Percentiles rank a stretch among this genome's conserved stretches.
Conservation (phyloP, 257 asterid species). For the Solanum piurae region DNA sequence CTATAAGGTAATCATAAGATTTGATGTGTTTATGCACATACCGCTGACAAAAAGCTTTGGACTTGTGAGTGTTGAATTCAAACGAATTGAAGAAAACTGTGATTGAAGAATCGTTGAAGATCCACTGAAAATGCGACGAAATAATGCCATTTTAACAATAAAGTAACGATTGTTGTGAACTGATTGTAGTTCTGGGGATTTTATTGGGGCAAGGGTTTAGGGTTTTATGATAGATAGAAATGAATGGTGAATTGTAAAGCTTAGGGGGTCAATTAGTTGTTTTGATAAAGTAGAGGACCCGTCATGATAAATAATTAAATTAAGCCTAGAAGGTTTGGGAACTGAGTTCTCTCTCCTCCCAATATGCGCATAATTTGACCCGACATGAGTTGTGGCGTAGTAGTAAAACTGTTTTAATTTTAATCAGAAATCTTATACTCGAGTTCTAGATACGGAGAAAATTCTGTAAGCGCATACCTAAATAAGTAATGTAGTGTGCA, state of each 20-base stretch:
- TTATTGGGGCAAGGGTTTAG: not conserved
- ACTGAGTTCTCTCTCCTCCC: not conserved
- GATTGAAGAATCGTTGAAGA: constrained; percentile 30
- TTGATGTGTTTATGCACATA: constrained; percentile 12
- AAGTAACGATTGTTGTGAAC: not conserved
- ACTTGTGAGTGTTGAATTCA: constrained; percentile 59
- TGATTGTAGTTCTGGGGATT: not conserved
- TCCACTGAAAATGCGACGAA: constrained; percentile 38
- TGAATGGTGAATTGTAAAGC: not conserved
- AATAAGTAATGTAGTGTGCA: no score
- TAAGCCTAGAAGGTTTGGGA: not conserved
- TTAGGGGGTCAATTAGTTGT: not conserved
- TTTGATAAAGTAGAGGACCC: not conserved
- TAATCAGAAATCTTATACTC: rapidly evolving
- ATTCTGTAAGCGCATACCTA: not conserved
- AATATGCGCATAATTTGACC: not conserved
- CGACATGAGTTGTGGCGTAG: rapidly evolving
- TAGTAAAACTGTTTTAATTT: no score
- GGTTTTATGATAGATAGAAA: not conserved
- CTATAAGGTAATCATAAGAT: not conserved
- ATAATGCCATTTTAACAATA: constrained; percentile 36
- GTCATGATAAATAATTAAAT: not conserved
- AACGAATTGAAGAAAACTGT: constrained; percentile 47
- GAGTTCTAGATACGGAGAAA: no score
- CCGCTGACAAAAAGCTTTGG: constrained; percentile 91